Percentiles rank a stretch among this genome's conserved stretches.
Evolutionary conservation across 202 grass and related monocot genomes (phyloP).

Genomic region (Digitaria exilis): DNA sequence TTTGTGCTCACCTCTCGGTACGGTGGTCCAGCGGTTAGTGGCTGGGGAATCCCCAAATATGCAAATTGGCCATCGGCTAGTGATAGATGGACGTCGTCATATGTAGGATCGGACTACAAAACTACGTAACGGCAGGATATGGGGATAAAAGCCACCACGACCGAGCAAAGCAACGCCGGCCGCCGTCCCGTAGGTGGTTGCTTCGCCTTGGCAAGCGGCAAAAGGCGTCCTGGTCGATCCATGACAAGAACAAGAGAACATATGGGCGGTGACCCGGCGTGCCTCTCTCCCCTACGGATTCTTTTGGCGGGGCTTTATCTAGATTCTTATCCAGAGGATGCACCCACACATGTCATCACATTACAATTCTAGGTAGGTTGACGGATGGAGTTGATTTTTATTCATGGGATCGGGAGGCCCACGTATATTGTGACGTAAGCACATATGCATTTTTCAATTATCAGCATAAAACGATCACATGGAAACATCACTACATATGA

Average conservation of each 20-base stretch:
- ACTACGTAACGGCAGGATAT: background rate
- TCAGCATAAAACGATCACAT: too few relatives aligned
- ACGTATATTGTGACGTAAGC: too few relatives aligned
- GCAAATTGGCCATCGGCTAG: background rate
- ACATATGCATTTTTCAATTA: too few relatives aligned
- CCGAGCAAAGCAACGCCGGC: background rate
- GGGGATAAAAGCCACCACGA: background rate
- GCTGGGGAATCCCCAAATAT: background rate
- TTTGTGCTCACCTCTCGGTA: too few relatives aligned
- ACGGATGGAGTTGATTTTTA: background rate
- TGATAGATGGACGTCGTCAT: background rate
- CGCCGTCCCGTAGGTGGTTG: background rate
- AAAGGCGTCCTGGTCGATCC: background rate
- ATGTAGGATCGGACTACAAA: background rate
- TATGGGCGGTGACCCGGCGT: background rate
- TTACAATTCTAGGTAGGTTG: background rate
- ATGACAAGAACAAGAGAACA: background rate
- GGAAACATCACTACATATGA: too few relatives aligned
- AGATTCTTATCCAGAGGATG: background rate
- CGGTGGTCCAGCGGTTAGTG: constrained; percentile 10
- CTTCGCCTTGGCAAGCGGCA: background rate
- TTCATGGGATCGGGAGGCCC: background rate
- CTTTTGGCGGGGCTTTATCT: background rate
- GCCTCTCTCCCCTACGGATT: background rate
- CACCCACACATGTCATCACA: too few relatives aligned